Evolutionary conservation across 352 stramenopile species (phyloP), one percentile per base, ranked within the genome.

Genomic region (Globisporangium ultimum): DNA sequence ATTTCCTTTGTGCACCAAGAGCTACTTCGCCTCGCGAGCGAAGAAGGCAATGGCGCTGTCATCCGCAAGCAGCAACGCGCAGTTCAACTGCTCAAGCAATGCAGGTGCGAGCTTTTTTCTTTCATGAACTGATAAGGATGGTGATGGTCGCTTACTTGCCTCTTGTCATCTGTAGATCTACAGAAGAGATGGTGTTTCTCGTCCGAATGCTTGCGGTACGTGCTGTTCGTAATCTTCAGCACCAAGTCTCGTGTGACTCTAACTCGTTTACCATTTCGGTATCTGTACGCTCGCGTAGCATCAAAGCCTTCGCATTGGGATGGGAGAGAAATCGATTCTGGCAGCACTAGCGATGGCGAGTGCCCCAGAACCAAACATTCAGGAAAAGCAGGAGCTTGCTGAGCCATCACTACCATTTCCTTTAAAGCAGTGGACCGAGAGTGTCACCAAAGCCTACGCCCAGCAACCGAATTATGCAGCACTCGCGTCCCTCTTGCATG

Each of bases 271-370:
- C 8, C 28, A 10, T 36, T 10, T 10, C 8, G 3, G 1, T 36
- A 36, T 36, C 28, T 36, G 28, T 10, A 36, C 8, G 28, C 8
- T 36, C 28, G 5, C 41, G 38, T 28, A 94, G 84, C 84, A 94
- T 67, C 84, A 94, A 71, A 91, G 84, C 47, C 64, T 94, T 15
- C 80, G 84, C 41, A 90, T 94, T 59, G 80, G 75, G 34, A 86
- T 92, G 75, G 84, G 82, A 14, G 80, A 89, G 50, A 94, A 94
- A 51, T 91, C 82, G 1, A 88, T 91, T 43, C 71, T 94, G 14
- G 66, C 73, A 12, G 78, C 82, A 9, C 67, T 94, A 13, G 84
- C 82, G 10, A 61, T 76, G 17, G 79, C 80, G 1, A 80, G 63
- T 45, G 32, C 53, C 40, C 46, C 53, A 22, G 5, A 12, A 32